These are phyloP conservation scores for Cercophora sp. DNA, from an alignment of 495 filamentous ascomycete genomes.

Conservation along the genomic window DNA sequence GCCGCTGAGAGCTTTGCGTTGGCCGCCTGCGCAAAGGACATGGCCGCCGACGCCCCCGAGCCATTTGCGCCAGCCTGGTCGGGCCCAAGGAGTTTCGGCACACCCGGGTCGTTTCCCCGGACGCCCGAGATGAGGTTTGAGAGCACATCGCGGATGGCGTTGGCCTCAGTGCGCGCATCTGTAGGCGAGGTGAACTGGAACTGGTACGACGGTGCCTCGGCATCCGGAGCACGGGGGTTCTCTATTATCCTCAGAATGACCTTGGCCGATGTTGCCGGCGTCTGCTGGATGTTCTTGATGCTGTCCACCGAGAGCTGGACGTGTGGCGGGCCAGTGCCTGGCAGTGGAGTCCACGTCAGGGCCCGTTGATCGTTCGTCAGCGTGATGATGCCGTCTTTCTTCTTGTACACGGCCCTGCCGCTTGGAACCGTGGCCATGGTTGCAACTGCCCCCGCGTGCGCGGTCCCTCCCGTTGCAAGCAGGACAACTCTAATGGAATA, in stretches of 20 bases:
- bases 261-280: conserved; percentile 73
- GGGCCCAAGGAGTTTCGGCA: conserved; percentile 39
- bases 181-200: conserved; percentile 80
- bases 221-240: conserved; percentile 49
- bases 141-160: conserved; percentile 75
- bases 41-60: conserved; percentile 39
- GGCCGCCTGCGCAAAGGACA: conserved; percentile 45
- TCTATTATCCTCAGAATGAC: conserved; percentile 87
- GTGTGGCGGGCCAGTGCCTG: conserved; percentile 49
- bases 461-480: too few species aligned
- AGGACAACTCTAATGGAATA: too few species aligned
- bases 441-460: too few species aligned
- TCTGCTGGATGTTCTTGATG: conserved; percentile 92
- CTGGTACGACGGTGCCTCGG: conserved; percentile 63
- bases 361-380: conserved; percentile 64
- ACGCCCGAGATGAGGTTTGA: conserved; percentile 66
- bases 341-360: conserved; percentile 74
- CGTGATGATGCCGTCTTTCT: conserved; percentile 84
- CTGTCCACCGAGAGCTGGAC: conserved; percentile 66
- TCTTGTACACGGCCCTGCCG: conserved; percentile 82
- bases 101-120: conserved; percentile 53
- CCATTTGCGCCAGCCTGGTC: conserved; percentile 16
- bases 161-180: conserved; percentile 75
- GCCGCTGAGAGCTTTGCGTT: conserved; percentile 45
- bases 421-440: conserved; percentile 48